Percentiles rank a stretch among this genome's conserved stretches.
These are phyloP conservation scores for Fimicolochytrium jonesii DNA, from an alignment of 192 early-diverging fungal species.

Conservation along the genomic window DNA sequence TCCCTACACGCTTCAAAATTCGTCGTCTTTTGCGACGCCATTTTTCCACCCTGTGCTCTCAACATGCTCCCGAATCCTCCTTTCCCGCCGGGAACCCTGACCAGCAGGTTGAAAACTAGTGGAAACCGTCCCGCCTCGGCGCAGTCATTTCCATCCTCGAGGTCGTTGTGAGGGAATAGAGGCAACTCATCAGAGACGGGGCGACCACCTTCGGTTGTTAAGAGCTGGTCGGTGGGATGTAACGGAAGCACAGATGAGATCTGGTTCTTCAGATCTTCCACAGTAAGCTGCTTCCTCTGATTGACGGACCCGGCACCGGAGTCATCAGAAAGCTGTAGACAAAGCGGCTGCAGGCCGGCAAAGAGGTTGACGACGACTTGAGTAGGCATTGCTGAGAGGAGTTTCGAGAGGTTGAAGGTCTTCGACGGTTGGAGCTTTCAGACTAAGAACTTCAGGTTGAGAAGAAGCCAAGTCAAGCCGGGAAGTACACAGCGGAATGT, in stretches of 20 bases:
- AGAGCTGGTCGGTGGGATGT: not conserved
- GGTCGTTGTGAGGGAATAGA: conserved; percentile 22
- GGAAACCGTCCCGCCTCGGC: conserved; percentile 1
- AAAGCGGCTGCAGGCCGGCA: conserved; percentile 18
- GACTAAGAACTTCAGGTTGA: too few relatives aligned
- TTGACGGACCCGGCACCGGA: not conserved
- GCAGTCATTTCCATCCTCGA: not conserved
- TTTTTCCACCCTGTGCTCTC: conserved; percentile 86
- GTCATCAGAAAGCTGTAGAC: conserved; percentile 1
- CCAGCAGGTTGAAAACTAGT: conserved; percentile 40
- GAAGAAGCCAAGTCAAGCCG: too few relatives aligned
- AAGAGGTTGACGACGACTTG: conserved; percentile 28
- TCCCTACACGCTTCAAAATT: conserved; percentile 94
- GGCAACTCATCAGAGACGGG: conserved; percentile 28
- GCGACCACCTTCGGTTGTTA: conserved; percentile 14
- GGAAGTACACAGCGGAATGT: too few relatives aligned
- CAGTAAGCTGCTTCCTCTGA: too few relatives aligned
- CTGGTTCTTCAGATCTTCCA: not conserved
- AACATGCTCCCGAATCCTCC: conserved; percentile 96
- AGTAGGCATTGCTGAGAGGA: too few relatives aligned
- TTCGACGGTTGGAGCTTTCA: too few relatives aligned
- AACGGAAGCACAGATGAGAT: not conserved
- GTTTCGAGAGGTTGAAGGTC: too few relatives aligned
- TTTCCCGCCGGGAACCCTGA: conserved; percentile 76
- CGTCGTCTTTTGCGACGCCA: conserved; percentile 82